phyloP scores from a whole-genome alignment of 805 yeast species.

The Yamadazyma takamatsuzukensis region DNA sequence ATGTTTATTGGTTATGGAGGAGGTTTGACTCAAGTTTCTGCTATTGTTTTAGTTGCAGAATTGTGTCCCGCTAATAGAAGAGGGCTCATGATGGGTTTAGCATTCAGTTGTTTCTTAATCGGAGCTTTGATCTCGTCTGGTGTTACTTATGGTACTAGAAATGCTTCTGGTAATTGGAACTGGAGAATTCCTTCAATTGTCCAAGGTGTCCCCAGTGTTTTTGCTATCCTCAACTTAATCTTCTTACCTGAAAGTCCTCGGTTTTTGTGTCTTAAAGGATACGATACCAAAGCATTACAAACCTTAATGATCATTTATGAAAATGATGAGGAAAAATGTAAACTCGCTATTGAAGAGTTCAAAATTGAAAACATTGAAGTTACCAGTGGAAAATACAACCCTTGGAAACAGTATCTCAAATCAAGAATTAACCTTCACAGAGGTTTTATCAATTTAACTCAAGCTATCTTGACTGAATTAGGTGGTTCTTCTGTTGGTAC shows the following conservation, averaged over 20 bases:
- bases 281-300: constrained; percentile 12
- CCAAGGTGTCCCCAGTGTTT: constrained; percentile 10
- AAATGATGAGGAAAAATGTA: constrained; percentile 2
- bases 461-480: constrained; percentile 12
- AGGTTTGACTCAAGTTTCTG: constrained; percentile 25
- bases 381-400: not conserved
- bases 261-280: constrained; percentile 14
- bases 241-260: constrained; percentile 21
- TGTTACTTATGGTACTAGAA: constrained; percentile 18
- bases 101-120: constrained; percentile 16
- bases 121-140: constrained; percentile 18
- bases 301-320: constrained; percentile 6
- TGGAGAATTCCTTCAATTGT: constrained; percentile 15
- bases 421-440: constrained; percentile 8
- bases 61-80: constrained; percentile 25
- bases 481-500: constrained; percentile 16
- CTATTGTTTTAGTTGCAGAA: constrained; percentile 34
- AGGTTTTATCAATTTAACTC: constrained; percentile 7
- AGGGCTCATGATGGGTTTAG: constrained; percentile 19
- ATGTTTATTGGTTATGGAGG: constrained; percentile 33
- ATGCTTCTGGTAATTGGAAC: constrained; percentile 13
- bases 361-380: constrained; percentile 1
- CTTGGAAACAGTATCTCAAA: constrained; percentile 9
- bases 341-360: constrained; percentile 1
- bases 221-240: constrained; percentile 11